Percentiles rank a stretch among this genome's conserved stretches.
Conservation (phyloP, 345 rosid genomes). For the Gossypium herbaceum region DNA sequence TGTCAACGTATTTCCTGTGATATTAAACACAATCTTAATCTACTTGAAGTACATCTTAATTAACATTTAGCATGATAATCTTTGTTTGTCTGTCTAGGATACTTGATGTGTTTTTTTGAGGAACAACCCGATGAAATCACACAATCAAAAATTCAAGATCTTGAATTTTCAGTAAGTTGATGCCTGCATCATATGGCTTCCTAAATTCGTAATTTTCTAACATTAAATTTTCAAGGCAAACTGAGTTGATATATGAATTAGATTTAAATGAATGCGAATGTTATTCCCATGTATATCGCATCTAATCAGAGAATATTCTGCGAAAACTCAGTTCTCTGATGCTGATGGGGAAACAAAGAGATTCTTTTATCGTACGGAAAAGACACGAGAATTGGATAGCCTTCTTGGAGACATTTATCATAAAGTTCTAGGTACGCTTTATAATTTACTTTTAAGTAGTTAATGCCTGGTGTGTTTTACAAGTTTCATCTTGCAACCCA, state of each 20-base stretch:
- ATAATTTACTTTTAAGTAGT: neutral
- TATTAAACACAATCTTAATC: neutral
- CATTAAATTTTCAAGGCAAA: neutral
- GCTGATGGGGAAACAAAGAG: constrained; percentile 62
- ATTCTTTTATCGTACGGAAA: constrained; percentile 80
- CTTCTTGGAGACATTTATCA: constrained; percentile 95
- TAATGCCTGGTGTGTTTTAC: neutral
- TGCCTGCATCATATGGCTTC: constrained; percentile 15
- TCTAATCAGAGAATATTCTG: constrained; percentile 13
- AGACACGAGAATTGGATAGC: constrained; percentile 80
- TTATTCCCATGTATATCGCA: neutral
- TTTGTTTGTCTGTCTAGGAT: constrained; percentile 43
- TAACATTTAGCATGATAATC: neutral
- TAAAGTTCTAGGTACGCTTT: constrained; percentile 64
- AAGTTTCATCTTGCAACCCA: neutral
- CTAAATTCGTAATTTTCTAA: neutral
- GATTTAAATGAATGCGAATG: neutral
- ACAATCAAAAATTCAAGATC: constrained; percentile 46
- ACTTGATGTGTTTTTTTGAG: constrained; percentile 79
- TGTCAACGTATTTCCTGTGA: neutral
- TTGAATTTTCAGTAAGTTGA: constrained; percentile 69
- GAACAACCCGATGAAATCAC: constrained; percentile 63
- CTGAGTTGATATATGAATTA: constrained; percentile 25
- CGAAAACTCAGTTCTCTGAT: constrained; percentile 62
- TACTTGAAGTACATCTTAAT: neutral